phyloP scores from a whole-genome alignment of 2,329 filamentous ascomycete species.

The Helotiales sp. region DNA sequence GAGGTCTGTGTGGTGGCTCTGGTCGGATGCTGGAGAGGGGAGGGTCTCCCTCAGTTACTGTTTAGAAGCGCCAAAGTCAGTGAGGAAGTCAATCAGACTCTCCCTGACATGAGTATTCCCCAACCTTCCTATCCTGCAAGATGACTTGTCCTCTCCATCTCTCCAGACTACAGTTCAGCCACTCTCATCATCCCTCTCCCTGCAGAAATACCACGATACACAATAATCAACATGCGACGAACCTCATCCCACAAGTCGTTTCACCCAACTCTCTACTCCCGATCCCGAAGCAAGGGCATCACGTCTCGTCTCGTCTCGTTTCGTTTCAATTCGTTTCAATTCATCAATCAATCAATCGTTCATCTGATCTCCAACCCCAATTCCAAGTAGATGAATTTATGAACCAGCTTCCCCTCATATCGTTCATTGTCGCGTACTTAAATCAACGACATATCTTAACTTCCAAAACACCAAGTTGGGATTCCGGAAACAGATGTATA shows the following conservation, averaged over 20 bases:
- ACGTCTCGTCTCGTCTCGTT: too few species aligned
- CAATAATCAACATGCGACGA: conserved; percentile 4
- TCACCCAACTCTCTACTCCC: background rate
- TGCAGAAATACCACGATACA: background rate
- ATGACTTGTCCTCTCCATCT: background rate
- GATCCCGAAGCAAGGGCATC: too few species aligned
- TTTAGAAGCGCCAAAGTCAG: background rate
- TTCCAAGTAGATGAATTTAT: background rate
- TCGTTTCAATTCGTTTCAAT: too few species aligned
- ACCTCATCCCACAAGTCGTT: background rate
- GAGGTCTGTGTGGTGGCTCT: too few species aligned
- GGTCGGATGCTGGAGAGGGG: too few species aligned
- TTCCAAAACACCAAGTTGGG: too few species aligned
- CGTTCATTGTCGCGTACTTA: background rate
- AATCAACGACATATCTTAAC: background rate
- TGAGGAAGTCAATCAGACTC: background rate
- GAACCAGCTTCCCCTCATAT: background rate
- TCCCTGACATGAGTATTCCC: too few species aligned
- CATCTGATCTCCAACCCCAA: background rate
- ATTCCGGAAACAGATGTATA: too few species aligned
- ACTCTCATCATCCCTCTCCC: background rate
- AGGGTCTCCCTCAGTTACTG: too few species aligned
- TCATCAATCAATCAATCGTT: too few species aligned
- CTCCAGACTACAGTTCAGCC: background rate
- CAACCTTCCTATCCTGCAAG: background rate